Base-by-base conservation (phyloP, 371 early-diverging fungal genomes). In the Lichtheimia ornata region DNA sequence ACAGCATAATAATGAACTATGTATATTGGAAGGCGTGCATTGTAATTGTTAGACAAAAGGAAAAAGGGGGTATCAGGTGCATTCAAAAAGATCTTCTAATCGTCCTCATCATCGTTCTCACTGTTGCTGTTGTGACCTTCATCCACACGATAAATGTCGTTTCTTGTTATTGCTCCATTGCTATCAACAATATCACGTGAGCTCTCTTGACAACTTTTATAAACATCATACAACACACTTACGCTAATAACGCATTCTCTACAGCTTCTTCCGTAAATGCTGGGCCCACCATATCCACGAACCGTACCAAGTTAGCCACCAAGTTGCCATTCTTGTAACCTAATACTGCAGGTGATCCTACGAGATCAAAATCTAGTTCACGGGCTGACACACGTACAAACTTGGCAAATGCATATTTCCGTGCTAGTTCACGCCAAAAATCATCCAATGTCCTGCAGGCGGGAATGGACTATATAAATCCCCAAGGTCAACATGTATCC, bases 301-400 rank as follows among this genome's bases (percentile, higher is more conserved):
- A 58, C 44, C 82, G 70, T 22, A 84, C 80, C 45, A 81, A 60
- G 64, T 84, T 84, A 30, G 80, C 75, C 4, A 84, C 67, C 20
- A 84, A 65, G 9, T 68, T 53, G 12, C 82, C 82, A 56, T 70
- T 65, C 59, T 73, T 71, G 67, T 84, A 84, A 40, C 65, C 78
- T 28, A 84, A 58, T 40, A 84, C 68, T n/a, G 82, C 77, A 51
- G 84, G 82, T 42, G 82, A 76, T 25, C 73, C 84, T 22, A 81
- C 74, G 15, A 77, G 63, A 67, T 84, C 84, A 58, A 84, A 84
- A 2, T 77, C 76, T 2, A 77, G 57, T 18, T 82, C 79, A 18
- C 50, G n/a, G 6, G 82, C 82, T n/a, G 74, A 71, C 14, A 82
- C 72, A 17, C 81, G 63, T 14, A 84, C 64, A 52, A 84, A 82